Percentiles rank a stretch among this genome's conserved stretches.
phyloP scores from a whole-genome alignment of 345 rosid species.

The Erodium maritimum region DNA sequence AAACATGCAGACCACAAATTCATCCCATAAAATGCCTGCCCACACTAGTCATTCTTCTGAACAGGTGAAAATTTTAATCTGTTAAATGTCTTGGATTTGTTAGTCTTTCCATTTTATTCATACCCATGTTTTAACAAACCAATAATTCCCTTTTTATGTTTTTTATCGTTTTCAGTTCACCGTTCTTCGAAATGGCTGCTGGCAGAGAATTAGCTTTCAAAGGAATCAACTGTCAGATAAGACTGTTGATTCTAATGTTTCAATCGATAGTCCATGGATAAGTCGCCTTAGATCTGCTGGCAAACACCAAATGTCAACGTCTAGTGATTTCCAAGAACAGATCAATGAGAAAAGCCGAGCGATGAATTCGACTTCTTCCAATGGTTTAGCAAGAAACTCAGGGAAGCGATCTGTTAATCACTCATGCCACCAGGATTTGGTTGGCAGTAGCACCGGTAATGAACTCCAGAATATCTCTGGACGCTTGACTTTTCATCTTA shows the following conservation, averaged over 20 bases:
- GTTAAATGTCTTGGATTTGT: background rate
- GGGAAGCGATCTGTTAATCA: background rate
- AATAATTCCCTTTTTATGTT: constrained; percentile 4
- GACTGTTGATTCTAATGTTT: constrained; percentile 28
- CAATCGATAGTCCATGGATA: constrained; percentile 11
- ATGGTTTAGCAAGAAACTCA: constrained; percentile 13
- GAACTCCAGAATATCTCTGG: too few species aligned
- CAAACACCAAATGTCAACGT: constrained; percentile 5
- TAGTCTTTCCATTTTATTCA: background rate
- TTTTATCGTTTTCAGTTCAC: constrained; percentile 22
- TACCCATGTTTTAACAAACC: background rate
- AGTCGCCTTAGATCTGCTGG: constrained; percentile 6
- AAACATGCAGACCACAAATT: constrained; percentile 11
- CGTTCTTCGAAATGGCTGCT: constrained; percentile 25
- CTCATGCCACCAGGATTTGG: constrained; percentile 2
- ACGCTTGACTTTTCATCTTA: background rate
- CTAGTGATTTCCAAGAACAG: constrained; percentile 12
- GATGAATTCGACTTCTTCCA: constrained; percentile 12
- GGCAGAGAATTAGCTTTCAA: constrained; percentile 27
- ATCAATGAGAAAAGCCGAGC: constrained; percentile 10
- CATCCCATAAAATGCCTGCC: constrained; percentile 13
- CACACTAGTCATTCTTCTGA: constrained; percentile 10
- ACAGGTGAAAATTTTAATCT: constrained; percentile 31
- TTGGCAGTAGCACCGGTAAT: constrained; percentile 35
- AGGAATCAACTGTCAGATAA: constrained; percentile 23